Percentiles rank a stretch among this genome's conserved stretches.
phyloP scores from a whole-genome alignment of 2,329 filamentous ascomycete genomes.

The Lasiodiplodia theobromae region DNA sequence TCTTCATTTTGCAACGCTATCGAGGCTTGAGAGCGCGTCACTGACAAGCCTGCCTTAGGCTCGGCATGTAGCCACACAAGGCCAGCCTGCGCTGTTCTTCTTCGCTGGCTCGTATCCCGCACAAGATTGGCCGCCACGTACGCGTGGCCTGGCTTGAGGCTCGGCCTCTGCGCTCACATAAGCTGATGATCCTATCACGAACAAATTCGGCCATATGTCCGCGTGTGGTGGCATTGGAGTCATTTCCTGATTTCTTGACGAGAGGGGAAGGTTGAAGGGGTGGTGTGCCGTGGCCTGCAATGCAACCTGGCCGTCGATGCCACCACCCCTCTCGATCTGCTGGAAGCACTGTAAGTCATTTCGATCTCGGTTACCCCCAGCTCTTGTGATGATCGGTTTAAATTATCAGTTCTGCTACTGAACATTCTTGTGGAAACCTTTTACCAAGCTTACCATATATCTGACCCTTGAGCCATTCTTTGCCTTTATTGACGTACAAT shows the following conservation, averaged over 20 bases:
- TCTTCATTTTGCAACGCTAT: background rate
- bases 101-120: conserved; percentile 1
- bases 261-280: background rate
- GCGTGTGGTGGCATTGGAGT: background rate
- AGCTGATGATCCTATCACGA: background rate
- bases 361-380: background rate
- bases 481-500: background rate
- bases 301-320: background rate
- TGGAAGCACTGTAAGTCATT: conserved; percentile 7
- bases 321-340: background rate
- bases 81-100: background rate
- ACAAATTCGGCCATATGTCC: conserved; percentile 2
- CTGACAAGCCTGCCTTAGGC: conserved; percentile 11
- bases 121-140: background rate
- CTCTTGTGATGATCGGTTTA: conserved; percentile 56
- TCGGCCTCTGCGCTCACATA: conserved; percentile 18
- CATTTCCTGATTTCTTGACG: background rate
- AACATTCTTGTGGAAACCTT: conserved; percentile 64
- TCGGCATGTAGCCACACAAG: background rate
- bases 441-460: conserved; percentile 65
- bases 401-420: conserved; percentile 70
- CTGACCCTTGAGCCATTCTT: conserved; percentile 45
- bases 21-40: background rate
- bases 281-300: conserved; percentile 3
- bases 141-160: conserved; percentile 22